Evolutionary conservation across 495 filamentous ascomycete species (phyloP).

Genomic region (Aspergillus egyptiacus): DNA sequence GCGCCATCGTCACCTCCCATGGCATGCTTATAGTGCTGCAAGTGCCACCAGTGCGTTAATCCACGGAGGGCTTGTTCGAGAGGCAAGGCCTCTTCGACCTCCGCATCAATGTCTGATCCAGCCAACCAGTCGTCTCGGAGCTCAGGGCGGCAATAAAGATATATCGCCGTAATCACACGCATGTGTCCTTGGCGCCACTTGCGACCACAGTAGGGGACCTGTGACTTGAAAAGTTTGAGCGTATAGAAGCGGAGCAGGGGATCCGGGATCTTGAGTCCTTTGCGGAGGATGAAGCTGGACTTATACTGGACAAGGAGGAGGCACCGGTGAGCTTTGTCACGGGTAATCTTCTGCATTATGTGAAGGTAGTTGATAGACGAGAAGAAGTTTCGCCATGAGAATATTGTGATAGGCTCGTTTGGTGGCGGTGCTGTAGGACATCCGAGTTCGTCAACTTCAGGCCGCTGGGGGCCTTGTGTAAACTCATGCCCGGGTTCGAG

Average conservation of each 20-base stretch:
- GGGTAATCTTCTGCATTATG: slow-evolving; percentile 94
- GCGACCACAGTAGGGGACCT: slow-evolving; percentile 93
- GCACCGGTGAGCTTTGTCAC: slow-evolving; percentile 88
- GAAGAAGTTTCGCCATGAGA: slow-evolving; percentile 92
- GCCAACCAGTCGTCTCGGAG: slow-evolving; percentile 93
- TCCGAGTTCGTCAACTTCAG: slow-evolving; percentile 85
- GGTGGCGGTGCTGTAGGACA: slow-evolving; percentile 60
- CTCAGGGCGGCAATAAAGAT: slow-evolving; percentile 86
- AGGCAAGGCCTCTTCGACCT: slow-evolving; percentile 86
- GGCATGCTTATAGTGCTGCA: slow-evolving; percentile 69
- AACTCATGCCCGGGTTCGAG: slow-evolving; percentile 30
- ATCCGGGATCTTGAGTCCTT: slow-evolving; percentile 85
- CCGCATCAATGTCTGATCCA: slow-evolving; percentile 82
- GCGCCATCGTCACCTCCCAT: slow-evolving; percentile 63
- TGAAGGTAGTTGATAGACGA: slow-evolving; percentile 88
- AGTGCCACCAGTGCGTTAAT: slow-evolving; percentile 88
- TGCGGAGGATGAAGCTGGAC: slow-evolving; percentile 78
- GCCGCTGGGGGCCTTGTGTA: slow-evolving; percentile 43
- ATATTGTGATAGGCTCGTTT: slow-evolving; percentile 77
- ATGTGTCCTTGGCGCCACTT: slow-evolving; percentile 99
- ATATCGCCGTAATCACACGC: slow-evolving; percentile 96
- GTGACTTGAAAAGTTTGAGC: slow-evolving; percentile 95
- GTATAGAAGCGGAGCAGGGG: slow-evolving; percentile 84
- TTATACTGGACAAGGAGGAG: slow-evolving; percentile 93
- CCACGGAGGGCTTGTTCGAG: slow-evolving; percentile 82